Evolutionary conservation across 345 rosid genomes (phyloP), one percentile per base, ranked within the genome.

Genomic region (Viola odorata): DNA sequence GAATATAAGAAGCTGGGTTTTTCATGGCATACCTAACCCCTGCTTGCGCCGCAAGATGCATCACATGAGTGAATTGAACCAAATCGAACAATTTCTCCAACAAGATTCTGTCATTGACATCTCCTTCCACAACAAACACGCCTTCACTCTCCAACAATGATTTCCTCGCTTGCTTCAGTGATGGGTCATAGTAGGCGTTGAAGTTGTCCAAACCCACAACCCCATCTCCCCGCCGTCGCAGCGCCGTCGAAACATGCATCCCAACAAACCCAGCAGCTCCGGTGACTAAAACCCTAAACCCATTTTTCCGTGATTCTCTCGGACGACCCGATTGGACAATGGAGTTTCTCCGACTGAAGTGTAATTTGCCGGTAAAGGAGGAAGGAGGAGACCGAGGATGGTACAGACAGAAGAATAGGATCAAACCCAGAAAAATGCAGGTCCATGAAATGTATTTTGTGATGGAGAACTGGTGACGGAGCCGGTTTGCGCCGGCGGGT

Each of bases 231-330:
- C 87, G 87, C 5, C 78, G 70, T 11, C 75, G 75, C 9, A 82
- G 55, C 2, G 84, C 82, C 1, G 78, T 52, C 6, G 82, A 73
- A 0, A 79, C 84, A 41, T 82, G 86, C 12, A 81, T 77, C 5
- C 86, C 87, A 41, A 82, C 82, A 57, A 80, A 82, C 13, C 87
- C 84, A 16, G 84, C 84, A n/a, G 82, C 86, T 0, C 86, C 86
- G 10, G 86, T 82, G 56, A 79, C 86, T n/a, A n/a, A n/a, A n/a
- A n/a, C n/a, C n/a, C n/a, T n/a, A n/a, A n/a, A n/a, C n/a, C n/a
- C n/a, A n/a, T n/a, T n/a, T n/a, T n/a, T n/a, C n/a, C n/a, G n/a
- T n/a, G n/a, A n/a, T n/a, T n/a, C n/a, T n/a, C n/a, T n/a, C n/a
- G n/a, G n/a, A n/a, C n/a, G n/a, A n/a, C n/a, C n/a, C n/a, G n/a